A percentile compares a stretch with the other conserved stretches of the same genome.
Evolutionary conservation across 805 yeast genomes (phyloP).

Genomic region (Metschnikowia henanensis): DNA sequence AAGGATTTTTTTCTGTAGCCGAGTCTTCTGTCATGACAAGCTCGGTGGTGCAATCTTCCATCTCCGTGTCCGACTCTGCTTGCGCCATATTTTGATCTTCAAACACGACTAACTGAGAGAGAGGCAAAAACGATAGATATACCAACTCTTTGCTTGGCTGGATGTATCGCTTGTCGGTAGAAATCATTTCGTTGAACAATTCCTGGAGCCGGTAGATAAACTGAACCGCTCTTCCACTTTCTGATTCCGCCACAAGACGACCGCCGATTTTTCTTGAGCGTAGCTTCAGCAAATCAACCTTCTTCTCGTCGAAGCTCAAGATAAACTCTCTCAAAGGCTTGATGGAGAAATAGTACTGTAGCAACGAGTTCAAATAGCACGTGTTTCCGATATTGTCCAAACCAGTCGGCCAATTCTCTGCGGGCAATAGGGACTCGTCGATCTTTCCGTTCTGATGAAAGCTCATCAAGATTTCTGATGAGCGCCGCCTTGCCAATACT

Average conservation of each 20-base stretch:
- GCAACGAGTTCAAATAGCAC: slow-evolving; percentile 78
- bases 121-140: slow-evolving; percentile 79
- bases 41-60: slow-evolving; percentile 2
- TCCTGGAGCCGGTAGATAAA: slow-evolving; percentile 73
- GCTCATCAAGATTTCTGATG: slow-evolving; percentile 54
- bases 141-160: slow-evolving; percentile 85
- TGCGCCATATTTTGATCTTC: slow-evolving; percentile 20
- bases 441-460: slow-evolving; percentile 63
- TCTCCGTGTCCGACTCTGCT: not conserved
- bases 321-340: slow-evolving; percentile 74
- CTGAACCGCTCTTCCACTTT: slow-evolving; percentile 78
- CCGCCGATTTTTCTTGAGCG: slow-evolving; percentile 77
- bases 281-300: slow-evolving; percentile 15
- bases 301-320: slow-evolving; percentile 48
- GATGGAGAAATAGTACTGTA: slow-evolving; percentile 88
- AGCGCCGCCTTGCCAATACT: slow-evolving; percentile 51
- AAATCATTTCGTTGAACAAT: slow-evolving; percentile 69
- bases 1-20: slow-evolving; percentile 1
- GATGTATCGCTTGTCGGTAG: slow-evolving; percentile 60
- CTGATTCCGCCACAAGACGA: slow-evolving; percentile 72
- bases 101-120: slow-evolving; percentile 64
- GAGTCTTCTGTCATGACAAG: not conserved
- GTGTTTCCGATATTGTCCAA: slow-evolving; percentile 94
- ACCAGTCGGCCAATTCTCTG: slow-evolving; percentile 84
- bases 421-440: slow-evolving; percentile 57